Percentiles rank a stretch among this genome's conserved stretches.
These are phyloP conservation scores for Mortierella sp. DNA, from an alignment of 371 early-diverging fungal species.

Conservation along the genomic window DNA sequence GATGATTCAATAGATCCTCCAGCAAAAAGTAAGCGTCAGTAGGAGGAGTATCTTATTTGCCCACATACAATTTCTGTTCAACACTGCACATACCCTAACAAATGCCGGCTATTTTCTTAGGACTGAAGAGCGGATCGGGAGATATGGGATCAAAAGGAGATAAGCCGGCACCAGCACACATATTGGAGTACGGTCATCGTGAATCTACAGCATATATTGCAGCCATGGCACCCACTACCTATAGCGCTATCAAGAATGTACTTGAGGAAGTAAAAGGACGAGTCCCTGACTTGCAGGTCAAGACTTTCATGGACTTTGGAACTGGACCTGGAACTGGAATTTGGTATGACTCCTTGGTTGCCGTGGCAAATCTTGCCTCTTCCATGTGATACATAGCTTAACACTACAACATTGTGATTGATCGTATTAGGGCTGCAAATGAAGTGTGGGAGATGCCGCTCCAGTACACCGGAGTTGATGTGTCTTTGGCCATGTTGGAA, in stretches of 20 bases:
- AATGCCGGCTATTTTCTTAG: slow-evolving; percentile 2
- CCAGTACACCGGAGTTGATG: slow-evolving; percentile 77
- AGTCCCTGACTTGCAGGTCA: slow-evolving; percentile 73
- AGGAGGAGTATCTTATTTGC: not conserved
- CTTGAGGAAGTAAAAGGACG: slow-evolving; percentile 72
- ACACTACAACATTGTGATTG: not conserved
- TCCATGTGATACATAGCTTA: not conserved
- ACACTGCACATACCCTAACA: not conserved
- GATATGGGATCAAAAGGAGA: slow-evolving; percentile 22
- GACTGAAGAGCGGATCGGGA: slow-evolving; percentile 50
- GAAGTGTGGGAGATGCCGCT: slow-evolving; percentile 62
- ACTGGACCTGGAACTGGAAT: slow-evolving; percentile 90
- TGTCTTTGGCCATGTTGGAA: slow-evolving; percentile 84
- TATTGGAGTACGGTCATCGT: slow-evolving; percentile 79
- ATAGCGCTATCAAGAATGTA: slow-evolving; percentile 77
- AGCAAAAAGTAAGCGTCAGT: slow-evolving; percentile 20
- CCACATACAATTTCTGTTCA: not conserved
- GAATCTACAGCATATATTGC: slow-evolving; percentile 85
- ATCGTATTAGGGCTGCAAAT: slow-evolving; percentile 72
- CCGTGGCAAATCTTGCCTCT: not conserved
- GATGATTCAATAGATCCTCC: slow-evolving; percentile 37
- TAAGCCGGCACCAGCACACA: slow-evolving; percentile 65
- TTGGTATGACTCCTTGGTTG: slow-evolving; percentile 63
- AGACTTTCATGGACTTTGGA: slow-evolving; percentile 84
- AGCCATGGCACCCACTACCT: slow-evolving; percentile 74